A percentile compares a stretch with the other conserved stretches of the same genome.
phyloP scores from a whole-genome alignment of 2,329 filamentous ascomycete genomes.

The Sclerotinia borealis region DNA sequence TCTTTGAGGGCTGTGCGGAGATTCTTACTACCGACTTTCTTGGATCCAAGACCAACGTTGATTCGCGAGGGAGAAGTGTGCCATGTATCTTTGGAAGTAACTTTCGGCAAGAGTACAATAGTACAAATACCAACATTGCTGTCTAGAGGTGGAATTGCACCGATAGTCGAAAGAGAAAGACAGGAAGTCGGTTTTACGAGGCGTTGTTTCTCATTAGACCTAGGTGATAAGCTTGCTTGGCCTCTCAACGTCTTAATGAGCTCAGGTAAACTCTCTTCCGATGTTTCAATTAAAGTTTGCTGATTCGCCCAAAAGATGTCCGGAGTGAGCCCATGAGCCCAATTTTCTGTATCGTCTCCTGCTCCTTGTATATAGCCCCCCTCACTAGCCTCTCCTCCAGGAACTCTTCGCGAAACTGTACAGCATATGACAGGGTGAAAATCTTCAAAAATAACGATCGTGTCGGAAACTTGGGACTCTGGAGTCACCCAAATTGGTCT shows the following conservation, averaged over 20 bases:
- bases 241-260: slow-evolving; percentile 43
- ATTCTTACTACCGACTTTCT: slow-evolving; percentile 76
- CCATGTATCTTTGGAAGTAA: slow-evolving; percentile 42
- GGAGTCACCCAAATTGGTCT: slow-evolving; percentile 76
- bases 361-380: slow-evolving; percentile 88
- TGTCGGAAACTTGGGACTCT: slow-evolving; percentile 46
- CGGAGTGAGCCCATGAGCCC: slow-evolving; percentile 76
- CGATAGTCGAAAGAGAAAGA: slow-evolving; percentile 24
- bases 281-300: slow-evolving; percentile 51
- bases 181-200: slow-evolving; percentile 26
- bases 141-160: slow-evolving; percentile 13
- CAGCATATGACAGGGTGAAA: slow-evolving; percentile 76
- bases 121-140: slow-evolving; percentile 4
- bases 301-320: slow-evolving; percentile 71
- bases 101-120: slow-evolving; percentile 39
- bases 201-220: slow-evolving; percentile 8
- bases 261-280: slow-evolving; percentile 58
- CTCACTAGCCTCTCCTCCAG: slow-evolving; percentile 61
- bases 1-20: slow-evolving; percentile 64
- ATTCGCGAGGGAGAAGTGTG: slow-evolving; percentile 33
- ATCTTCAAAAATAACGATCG: slow-evolving; percentile 43
- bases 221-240: background rate
- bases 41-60: slow-evolving; percentile 59
- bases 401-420: slow-evolving; percentile 70
- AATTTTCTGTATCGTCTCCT: slow-evolving; percentile 90